Percentiles rank a stretch among this genome's conserved stretches.
These are phyloP conservation scores for Chrysopogon serrulatus DNA, from an alignment of 176 grass and related monocot species.

Conservation along the genomic window DNA sequence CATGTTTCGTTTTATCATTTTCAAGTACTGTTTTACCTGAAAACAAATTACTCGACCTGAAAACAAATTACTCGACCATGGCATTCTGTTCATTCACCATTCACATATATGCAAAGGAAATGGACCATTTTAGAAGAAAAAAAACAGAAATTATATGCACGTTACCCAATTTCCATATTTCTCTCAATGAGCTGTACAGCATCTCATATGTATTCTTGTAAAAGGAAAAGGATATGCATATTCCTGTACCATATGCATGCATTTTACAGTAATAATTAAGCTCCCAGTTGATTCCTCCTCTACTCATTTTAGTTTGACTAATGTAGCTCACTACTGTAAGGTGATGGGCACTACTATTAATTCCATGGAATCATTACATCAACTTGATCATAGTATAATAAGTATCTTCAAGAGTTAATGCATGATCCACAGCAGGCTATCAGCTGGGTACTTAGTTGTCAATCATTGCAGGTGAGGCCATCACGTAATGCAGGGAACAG, in stretches of 20 bases:
- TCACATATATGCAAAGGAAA: no score
- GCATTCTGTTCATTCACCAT: no score
- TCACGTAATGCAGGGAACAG: conserved; percentile 37
- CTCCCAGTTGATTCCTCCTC: neutral
- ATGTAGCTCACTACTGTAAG: neutral
- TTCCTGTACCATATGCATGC: neutral
- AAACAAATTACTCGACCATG: no score
- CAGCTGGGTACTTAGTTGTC: conserved; percentile 25
- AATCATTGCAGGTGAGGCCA: conserved; percentile 48
- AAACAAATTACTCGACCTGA: no score
- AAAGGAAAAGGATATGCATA: neutral
- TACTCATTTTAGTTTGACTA: conserved; percentile 12
- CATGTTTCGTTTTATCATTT: no score
- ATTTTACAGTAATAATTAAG: neutral
- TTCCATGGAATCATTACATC: neutral
- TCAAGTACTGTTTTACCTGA: no score
- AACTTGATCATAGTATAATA: conserved; percentile 14
- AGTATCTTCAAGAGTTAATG: neutral
- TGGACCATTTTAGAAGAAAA: neutral
- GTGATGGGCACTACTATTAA: neutral
- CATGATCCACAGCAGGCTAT: conserved; percentile 9
- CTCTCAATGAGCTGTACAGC: neutral
- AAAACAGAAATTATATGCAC: neutral
- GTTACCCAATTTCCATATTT: neutral
- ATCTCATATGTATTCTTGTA: neutral